Evolutionary conservation across 345 rosid genomes (phyloP), one percentile per base, ranked within the genome.

Genomic region (Salix purpurea): DNA sequence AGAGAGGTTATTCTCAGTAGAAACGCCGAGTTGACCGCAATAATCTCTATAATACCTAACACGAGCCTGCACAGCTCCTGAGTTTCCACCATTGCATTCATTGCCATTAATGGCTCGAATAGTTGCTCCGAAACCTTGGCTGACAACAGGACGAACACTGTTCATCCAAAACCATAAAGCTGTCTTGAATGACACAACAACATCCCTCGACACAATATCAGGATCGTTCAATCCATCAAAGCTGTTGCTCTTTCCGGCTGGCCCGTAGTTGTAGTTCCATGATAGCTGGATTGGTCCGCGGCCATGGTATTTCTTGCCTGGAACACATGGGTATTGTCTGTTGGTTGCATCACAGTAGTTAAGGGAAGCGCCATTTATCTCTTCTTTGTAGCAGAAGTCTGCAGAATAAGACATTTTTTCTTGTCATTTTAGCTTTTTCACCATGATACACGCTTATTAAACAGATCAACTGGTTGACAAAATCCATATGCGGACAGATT

Each of bases 121-220:
- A 40, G 92, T 90, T 62, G 90, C 87, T 7, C 97, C 97, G 42
- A 91, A 91, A 5, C 96, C 97, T 77, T 89, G 87, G 71, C 69
- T 19, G 0, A 88, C 21, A 4, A 88, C 88, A 0, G 93, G 80
- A 1, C 83, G 91, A 19, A 89, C 92, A 34, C 11, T 71, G n/a
- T 77, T 82, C 84, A 83, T 89, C 97, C 94, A 92, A 73, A 75
- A 92, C 97, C 97, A 91, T 24, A 92, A 62, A n/a, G 90, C 91
- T 0, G 94, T 87, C 85, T 85, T 85, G 85, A 92, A 92, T 0
- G 93, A 80, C 6, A 91, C 70, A 9, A 83, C 78, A 0, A 90
- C 88, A 68, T 91, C 90, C 0, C 76, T 84, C 23, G 87, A 90
- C 21, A 92, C 92, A 0, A 81, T 86, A 74, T 92, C 95, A 1